These are phyloP conservation scores for Ascochyta rabiei DNA, from an alignment of 2,329 filamentous ascomycete species.

Conservation along the genomic window DNA sequence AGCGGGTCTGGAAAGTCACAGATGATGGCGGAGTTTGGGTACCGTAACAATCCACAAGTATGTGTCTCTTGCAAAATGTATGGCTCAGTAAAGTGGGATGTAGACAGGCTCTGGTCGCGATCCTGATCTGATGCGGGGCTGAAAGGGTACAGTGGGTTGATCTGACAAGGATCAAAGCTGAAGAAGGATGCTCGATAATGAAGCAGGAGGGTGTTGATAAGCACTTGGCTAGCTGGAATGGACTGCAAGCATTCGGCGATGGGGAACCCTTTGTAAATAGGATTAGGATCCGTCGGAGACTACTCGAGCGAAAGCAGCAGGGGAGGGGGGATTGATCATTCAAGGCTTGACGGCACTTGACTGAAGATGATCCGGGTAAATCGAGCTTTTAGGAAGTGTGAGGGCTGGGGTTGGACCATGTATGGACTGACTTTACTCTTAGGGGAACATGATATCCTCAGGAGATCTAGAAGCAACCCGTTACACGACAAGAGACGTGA, in stretches of 20 bases:
- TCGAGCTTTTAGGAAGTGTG: slow-evolving; percentile 46
- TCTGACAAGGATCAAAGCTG: slow-evolving; percentile 29
- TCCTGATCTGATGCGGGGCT: slow-evolving; percentile 41
- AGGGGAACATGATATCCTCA: slow-evolving; percentile 48
- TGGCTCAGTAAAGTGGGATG: slow-evolving; percentile 31
- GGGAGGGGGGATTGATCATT: slow-evolving; percentile 47
- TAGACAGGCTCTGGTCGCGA: slow-evolving; percentile 33
- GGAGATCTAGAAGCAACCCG: slow-evolving; percentile 47
- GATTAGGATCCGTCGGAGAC: slow-evolving; percentile 39
- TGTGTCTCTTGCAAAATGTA: slow-evolving; percentile 26
- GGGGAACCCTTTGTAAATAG: slow-evolving; percentile 41
- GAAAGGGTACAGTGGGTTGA: slow-evolving; percentile 33
- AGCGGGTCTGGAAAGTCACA: slow-evolving; percentile 16
- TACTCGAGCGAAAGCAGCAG: slow-evolving; percentile 20
- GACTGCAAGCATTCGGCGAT: slow-evolving; percentile 39
- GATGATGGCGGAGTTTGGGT: slow-evolving; percentile 15
- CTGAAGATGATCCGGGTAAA: slow-evolving; percentile 50
- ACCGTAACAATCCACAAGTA: slow-evolving; percentile 24
- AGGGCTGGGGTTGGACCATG: slow-evolving; percentile 45
- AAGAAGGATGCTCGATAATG: slow-evolving; percentile 18
- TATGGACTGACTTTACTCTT: slow-evolving; percentile 44
- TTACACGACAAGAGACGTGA: slow-evolving; percentile 50
- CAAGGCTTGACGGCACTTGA: slow-evolving; percentile 50
- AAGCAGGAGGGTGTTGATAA: slow-evolving; percentile 22
- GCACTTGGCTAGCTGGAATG: slow-evolving; percentile 38